phyloP scores from a whole-genome alignment of 331 rosid genomes.

The Malus hybrid region DNA sequence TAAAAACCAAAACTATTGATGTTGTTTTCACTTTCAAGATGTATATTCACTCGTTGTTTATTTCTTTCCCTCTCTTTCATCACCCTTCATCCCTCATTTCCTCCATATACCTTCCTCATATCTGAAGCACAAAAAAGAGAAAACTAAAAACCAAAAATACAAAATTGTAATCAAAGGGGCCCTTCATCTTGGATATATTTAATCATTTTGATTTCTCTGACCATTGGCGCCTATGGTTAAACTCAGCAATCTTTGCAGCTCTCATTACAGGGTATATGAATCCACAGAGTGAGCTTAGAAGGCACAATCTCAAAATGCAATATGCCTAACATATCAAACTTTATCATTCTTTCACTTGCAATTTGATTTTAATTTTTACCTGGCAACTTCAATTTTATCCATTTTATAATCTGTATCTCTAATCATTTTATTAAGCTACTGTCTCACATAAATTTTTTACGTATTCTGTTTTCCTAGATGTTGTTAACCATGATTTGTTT shows the following conservation, averaged over 20 bases:
- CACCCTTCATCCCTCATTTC: too few species aligned
- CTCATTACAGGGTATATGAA: neutral
- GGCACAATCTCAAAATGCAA: neutral
- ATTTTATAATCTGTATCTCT: neutral
- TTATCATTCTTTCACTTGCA: neutral
- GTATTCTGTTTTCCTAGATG: neutral
- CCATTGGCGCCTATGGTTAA: neutral
- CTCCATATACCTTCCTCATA: too few species aligned
- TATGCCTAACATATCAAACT: neutral
- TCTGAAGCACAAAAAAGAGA: too few species aligned
- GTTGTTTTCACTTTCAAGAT: too few species aligned
- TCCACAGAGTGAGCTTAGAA: neutral
- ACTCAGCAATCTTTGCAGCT: neutral
- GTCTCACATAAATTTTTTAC: neutral
- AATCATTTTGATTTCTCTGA: neutral
- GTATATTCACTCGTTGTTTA: too few species aligned
- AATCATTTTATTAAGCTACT: neutral
- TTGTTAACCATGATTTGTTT: conserved; percentile 11
- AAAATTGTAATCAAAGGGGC: too few species aligned
- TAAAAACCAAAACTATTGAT: neutral
- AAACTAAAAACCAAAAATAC: too few species aligned
- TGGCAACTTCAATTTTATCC: neutral
- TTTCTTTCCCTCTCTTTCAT: too few species aligned
- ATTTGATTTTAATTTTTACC: neutral
- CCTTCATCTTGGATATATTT: neutral